These are phyloP conservation scores for Penicillium roqueforti DNA, from an alignment of 495 filamentous ascomycete species.

Conservation along the genomic window DNA sequence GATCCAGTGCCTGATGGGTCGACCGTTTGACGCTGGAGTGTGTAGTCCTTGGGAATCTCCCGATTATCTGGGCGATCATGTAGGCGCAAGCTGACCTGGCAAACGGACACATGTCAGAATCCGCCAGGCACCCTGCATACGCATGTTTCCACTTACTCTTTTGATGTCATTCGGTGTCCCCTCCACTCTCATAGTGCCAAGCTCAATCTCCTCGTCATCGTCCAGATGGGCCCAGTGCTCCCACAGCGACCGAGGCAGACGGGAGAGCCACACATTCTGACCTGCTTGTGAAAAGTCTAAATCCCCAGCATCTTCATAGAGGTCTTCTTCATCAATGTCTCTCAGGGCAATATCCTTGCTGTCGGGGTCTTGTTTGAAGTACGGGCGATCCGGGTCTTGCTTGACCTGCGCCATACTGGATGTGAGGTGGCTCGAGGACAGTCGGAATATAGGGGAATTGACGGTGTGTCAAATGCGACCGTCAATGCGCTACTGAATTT, in stretches of 20 bases:
- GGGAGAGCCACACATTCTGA: constrained; percentile 64
- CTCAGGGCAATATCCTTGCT: constrained; percentile 52
- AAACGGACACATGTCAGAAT: neutral
- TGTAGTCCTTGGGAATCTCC: constrained; percentile 76
- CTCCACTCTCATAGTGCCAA: constrained; percentile 73
- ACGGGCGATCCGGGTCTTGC: constrained; percentile 11
- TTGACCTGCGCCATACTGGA: constrained; percentile 35
- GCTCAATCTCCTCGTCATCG: constrained; percentile 60
- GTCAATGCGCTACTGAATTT: neutral
- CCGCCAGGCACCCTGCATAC: neutral
- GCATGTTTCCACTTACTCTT: constrained; percentile 35
- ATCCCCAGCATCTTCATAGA: constrained; percentile 86
- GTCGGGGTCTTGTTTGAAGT: constrained; percentile 51
- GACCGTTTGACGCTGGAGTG: constrained; percentile 57
- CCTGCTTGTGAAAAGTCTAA: constrained; percentile 64
- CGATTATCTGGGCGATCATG: constrained; percentile 55
- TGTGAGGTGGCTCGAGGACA: neutral
- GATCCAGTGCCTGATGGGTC: constrained; percentile 41
- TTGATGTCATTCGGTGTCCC: constrained; percentile 48
- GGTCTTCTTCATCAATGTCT: constrained; percentile 64
- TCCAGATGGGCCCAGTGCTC: constrained; percentile 56
- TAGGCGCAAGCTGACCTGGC: constrained; percentile 50
- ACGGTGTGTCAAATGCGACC: neutral
- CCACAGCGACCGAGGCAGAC: constrained; percentile 75
- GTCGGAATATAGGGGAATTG: neutral